Base-by-base conservation (phyloP, 305 asterid species). In the Ilex paraguariensis region DNA sequence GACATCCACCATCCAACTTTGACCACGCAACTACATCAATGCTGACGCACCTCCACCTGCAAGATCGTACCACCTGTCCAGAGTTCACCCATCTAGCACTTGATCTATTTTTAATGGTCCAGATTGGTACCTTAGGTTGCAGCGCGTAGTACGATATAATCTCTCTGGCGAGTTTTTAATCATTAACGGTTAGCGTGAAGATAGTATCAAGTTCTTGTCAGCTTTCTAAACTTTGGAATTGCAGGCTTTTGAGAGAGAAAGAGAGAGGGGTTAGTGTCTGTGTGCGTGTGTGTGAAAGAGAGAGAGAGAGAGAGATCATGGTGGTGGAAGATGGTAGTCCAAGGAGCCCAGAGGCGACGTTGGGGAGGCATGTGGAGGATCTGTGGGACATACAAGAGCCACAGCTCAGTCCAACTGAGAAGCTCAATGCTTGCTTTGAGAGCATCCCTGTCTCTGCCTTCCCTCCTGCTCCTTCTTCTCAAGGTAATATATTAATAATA, bases 341-440 rank as follows among this genome's bases (percentile, higher is more conserved):
- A 46, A 71, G 96, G 70, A 93, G 99, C 79, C 97, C 99, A 58
- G 99, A 90, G 39, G 97, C 99, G 16, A 79, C 78, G 78, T 74
- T 93, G 70, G 99, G 99, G 58, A 83, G 87, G 97, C 87, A 87
- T 51, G 97, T 93, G 10, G 97, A 93, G 72, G 96, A 86, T 82
- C 73, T 93, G 6, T 93, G 99, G 97, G 99, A 93, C 65, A 49
- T 83, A 30, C 95, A 86, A 69, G 97, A 90, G 70, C 87, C 96
- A 30, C 95, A 90, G 78, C 77, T 90, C 50, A 86, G 80, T 70
- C 99, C 99, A 12, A 93, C 96, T 54, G 99, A 93, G 80, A 93
- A 93, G 81, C 95, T 93, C 39, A 90, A 93, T 71, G 96, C 96
- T 53, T 93, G 99, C 61, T 93, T 93, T 62, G 99, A 93, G 75